Evolutionary conservation across 1,284 basidiomycete genomes (phyloP), one percentile per base, ranked within the genome.

Genomic region (Schizophyllum commune): DNA sequence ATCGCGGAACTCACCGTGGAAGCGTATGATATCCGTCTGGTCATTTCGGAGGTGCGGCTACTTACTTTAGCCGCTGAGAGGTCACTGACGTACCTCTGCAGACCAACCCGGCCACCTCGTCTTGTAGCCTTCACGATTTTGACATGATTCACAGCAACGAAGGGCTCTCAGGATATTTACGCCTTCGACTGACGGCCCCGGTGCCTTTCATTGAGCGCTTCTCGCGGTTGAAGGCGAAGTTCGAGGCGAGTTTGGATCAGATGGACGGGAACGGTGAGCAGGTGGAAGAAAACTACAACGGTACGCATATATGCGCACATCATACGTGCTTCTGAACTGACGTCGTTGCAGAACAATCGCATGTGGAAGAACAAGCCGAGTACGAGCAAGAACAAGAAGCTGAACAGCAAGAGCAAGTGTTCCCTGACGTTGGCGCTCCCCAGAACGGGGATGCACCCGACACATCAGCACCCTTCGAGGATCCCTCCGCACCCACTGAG

Each of bases 51-150:
- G 80, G 89, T 89, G 63, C 52, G 77, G 69, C n/a, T 55, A 55
- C 57, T 56, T 32, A n/a, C 39, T 19, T 51, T 52, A 51, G 54
- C 34, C 20, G 8, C 32, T 27, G 39, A 54, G 33, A 52, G 17
- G 17, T 61, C 47, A 27, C 56, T 68, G 59, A 61, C 17, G 39
- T 57, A 52, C 59, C 55, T 60, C 58, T 58, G n/a, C 62, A 91
- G 89, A 89, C 91, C 69, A 89, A 90, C 67, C 73, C 84, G n/a
- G 83, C 86, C 70, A 78, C 84, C 9, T 84, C 83, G 58, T 86
- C 89, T 73, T 77, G 88, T 60, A 84, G 84, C 58, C 72, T 91
- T 59, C 87, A 91, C 68, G 88, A 91, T 65, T 74, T 91, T 60
- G 85, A 86, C 68, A 74, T 85, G 47, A 73, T 91, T 52, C 88